Conservation (phyloP, 345 rosid species). For the Sisymbrium altissimum region DNA sequence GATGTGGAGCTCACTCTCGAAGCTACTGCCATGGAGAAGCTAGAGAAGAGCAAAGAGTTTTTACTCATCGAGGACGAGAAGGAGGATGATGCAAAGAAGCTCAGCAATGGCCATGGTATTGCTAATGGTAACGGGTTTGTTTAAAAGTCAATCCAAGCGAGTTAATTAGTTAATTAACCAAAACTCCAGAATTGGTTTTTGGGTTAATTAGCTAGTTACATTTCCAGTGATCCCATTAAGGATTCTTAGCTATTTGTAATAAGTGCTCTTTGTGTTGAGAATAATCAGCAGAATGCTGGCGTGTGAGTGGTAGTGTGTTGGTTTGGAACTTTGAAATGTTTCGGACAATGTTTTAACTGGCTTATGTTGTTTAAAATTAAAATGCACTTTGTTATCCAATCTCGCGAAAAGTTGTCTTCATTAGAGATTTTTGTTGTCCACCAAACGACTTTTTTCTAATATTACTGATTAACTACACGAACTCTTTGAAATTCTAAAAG, state of each 20-base stretch:
- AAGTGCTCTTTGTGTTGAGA: conserved; percentile 6
- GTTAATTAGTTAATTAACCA: conserved; percentile 7
- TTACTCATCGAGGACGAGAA: conserved; percentile 36
- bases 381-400: background rate
- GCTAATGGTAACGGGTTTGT: conserved; percentile 4
- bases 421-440: background rate
- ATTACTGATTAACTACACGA: background rate
- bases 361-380: background rate
- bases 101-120: background rate
- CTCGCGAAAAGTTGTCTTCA: background rate
- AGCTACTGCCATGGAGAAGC: conserved; percentile 64
- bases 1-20: conserved; percentile 87
- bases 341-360: background rate
- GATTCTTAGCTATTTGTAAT: background rate
- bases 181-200: background rate
- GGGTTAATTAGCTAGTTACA: conserved; percentile 3
- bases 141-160: background rate
- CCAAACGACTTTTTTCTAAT: background rate
- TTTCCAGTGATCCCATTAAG: background rate
- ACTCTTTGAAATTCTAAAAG: background rate
- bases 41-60: conserved; percentile 67
- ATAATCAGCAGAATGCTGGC: conserved; percentile 11
- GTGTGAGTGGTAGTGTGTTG: background rate
- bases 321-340: background rate
- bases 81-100: conserved; percentile 8